Percentiles rank a stretch among this genome's conserved stretches.
Conservation (phyloP, 257 asterid species). For the Gentiana dahurica region DNA sequence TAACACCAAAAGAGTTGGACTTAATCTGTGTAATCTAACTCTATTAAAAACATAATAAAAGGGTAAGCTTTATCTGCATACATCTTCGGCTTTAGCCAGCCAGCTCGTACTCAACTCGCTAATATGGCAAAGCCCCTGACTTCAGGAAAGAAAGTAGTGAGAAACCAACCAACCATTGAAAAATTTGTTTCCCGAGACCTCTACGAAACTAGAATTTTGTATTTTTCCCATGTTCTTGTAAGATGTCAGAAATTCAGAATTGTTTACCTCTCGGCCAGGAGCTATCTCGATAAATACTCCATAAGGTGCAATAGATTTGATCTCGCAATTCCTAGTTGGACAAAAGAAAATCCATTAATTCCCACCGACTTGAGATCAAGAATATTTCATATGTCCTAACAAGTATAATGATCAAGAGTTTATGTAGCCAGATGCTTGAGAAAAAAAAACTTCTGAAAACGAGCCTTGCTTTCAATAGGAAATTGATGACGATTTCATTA, state of each 20-base stretch:
- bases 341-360: neutral
- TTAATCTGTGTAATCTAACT: slow-evolving; percentile 7
- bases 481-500: too few relatives aligned
- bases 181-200: too few relatives aligned
- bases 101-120: slow-evolving; percentile 87
- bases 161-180: too few relatives aligned
- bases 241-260: neutral
- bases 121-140: slow-evolving; percentile 90
- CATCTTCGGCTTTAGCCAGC: slow-evolving; percentile 95
- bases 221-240: too few relatives aligned
- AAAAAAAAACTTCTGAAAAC: too few relatives aligned
- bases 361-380: neutral
- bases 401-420: neutral
- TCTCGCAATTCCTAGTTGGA: slow-evolving; percentile 77
- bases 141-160: slow-evolving; percentile 3
- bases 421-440: too few relatives aligned
- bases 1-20: slow-evolving; percentile 15
- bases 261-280: slow-evolving; percentile 89
- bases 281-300: slow-evolving; percentile 89
- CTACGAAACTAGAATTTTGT: too few relatives aligned
- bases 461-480: too few relatives aligned
- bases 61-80: slow-evolving; percentile 27
- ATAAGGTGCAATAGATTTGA: slow-evolving; percentile 79
- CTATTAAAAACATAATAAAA: slow-evolving; percentile 1
- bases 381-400: neutral